Base-by-base conservation (phyloP, 495 filamentous ascomycete genomes). In the Annulohypoxylon maeteangense region DNA sequence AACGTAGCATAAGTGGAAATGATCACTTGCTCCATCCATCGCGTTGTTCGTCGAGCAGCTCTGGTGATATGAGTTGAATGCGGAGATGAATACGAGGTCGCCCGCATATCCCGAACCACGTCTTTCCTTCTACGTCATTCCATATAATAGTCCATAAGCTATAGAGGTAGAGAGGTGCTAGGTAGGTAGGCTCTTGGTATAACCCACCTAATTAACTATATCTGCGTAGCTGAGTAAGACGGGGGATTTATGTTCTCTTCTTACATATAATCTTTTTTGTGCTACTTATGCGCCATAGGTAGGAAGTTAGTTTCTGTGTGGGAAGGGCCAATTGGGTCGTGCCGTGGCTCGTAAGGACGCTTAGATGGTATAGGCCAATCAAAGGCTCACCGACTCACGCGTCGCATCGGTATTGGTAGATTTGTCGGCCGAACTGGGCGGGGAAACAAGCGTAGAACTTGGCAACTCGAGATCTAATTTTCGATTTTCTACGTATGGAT, bases 61-160 rank as follows among this genome's bases (percentile, higher is more conserved):
- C 20, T 32, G 25, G 27, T 27, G 62, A 40, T 4, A 12, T 29
- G 14, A 29, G 40, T 14, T 44, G 31, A 65, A 57, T 58, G 44
- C 62, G 29, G 40, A 57, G 10, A 23, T 29, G 29, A 70, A 70
- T 64, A 70, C 67, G 67, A 70, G 67, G 55, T 64, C 29, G 45
- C 62, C 36, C 32, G 67, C 67, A 70, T 65, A 53, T 27, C 27
- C 27, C 25, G 12, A 51, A 51, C 47, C 48, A 53, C 3, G 14
- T 31, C 25, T 53, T 12, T 14, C 32, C 12, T 32, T 18, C 36
- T 45, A 42, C 40, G 62, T 47, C 50, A 47, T 16, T 47, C 50
- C 38, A 65, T 36, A 45, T 48, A 65, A n/a, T n/a, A n/a, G n/a
- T n/a, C 40, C 42, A 50, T 50, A 48, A 32, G 40, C 25, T 34